Evolutionary conservation across 129 eudicot species (phyloP), one percentile per base, ranked within the genome.

Genomic region (Artemisia argyi): DNA sequence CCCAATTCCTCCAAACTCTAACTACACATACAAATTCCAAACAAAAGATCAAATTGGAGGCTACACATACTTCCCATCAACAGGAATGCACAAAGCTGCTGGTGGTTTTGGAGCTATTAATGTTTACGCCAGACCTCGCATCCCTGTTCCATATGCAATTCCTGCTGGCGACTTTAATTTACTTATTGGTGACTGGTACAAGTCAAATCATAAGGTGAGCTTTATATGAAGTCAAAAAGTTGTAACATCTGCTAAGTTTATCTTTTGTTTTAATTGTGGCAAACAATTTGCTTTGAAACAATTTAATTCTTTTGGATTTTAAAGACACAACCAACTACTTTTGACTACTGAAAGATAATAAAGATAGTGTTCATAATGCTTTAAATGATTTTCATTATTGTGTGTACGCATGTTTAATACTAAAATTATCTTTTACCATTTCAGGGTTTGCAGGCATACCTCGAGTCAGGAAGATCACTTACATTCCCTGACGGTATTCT

Each of bases 21-120:
- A 94, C 68, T 94, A 46, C 66, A 94, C 98, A 30, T 94, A 94
- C 81, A 82, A 87, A 35, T 90, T 94, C 82, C 98, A 94, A 69
- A 65, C 91, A 14, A 94, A 94, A 79, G 98, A 94, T 84, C 98
- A 94, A 79, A 94, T 94, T 65, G 98, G 98, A 22, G 84, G 96
- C 66, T 90, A 85, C 86, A 83, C 97, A 19, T 94, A 94, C 77
- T 94, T 94, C 71, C 98, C 98, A 6, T 90, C 97, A 42, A 90
- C 96, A 48, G 80, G 59, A 52, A 85, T 94, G 96, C 98, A 94
- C 75, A 86, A 85, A 84, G 89, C 98, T 44, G 89, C 89, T 57
- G 98, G 98, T 78, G 98, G 98, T 8, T 94, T 87, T 76, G 98
- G 98, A 72, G 89, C 96, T 9, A 88, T 95, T 39, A 91, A 88